Conservation (phyloP, 2,329 filamentous ascomycete species). For the Cryphonectria parasitica region DNA sequence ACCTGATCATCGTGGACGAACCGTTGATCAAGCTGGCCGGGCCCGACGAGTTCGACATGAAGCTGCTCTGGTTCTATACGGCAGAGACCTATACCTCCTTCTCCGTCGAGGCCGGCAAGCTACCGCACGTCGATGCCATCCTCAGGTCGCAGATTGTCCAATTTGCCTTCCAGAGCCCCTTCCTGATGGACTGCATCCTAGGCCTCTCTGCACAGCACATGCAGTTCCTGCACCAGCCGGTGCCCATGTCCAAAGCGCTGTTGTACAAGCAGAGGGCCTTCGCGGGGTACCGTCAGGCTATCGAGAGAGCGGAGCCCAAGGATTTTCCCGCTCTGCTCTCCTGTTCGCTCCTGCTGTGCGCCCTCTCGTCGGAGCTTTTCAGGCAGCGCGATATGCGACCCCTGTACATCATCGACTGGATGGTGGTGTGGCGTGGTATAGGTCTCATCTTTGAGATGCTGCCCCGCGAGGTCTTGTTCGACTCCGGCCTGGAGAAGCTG, state of each 20-base stretch:
- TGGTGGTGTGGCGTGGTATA: slow-evolving; percentile 59
- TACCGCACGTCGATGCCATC: slow-evolving; percentile 44
- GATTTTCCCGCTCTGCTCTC: slow-evolving; percentile 56
- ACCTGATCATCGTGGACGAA: slow-evolving; percentile 39
- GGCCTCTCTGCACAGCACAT: slow-evolving; percentile 56
- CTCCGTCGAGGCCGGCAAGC: slow-evolving; percentile 43
- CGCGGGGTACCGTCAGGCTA: slow-evolving; percentile 55
- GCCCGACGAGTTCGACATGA: slow-evolving; percentile 52
- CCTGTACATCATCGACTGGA: slow-evolving; percentile 60
- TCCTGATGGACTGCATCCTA: slow-evolving; percentile 60
- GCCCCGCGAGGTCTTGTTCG: slow-evolving; percentile 36
- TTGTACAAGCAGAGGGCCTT: slow-evolving; percentile 55
- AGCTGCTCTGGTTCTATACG: slow-evolving; percentile 60
- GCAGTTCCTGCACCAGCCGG: slow-evolving; percentile 44
- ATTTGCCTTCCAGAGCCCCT: slow-evolving; percentile 55
- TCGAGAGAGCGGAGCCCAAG: slow-evolving; percentile 49
- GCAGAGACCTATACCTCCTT: slow-evolving; percentile 51
- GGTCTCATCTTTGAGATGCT: slow-evolving; percentile 51
- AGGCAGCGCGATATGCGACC: slow-evolving; percentile 49
- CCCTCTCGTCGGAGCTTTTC: slow-evolving; percentile 55
- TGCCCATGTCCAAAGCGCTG: slow-evolving; percentile 45
- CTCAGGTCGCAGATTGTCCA: slow-evolving; percentile 53
- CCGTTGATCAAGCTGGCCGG: slow-evolving; percentile 42
- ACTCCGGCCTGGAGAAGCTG: slow-evolving; percentile 50
- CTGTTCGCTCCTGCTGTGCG: slow-evolving; percentile 56